Conservation (phyloP, 495 filamentous ascomycete genomes). For the Podospora australis region DNA sequence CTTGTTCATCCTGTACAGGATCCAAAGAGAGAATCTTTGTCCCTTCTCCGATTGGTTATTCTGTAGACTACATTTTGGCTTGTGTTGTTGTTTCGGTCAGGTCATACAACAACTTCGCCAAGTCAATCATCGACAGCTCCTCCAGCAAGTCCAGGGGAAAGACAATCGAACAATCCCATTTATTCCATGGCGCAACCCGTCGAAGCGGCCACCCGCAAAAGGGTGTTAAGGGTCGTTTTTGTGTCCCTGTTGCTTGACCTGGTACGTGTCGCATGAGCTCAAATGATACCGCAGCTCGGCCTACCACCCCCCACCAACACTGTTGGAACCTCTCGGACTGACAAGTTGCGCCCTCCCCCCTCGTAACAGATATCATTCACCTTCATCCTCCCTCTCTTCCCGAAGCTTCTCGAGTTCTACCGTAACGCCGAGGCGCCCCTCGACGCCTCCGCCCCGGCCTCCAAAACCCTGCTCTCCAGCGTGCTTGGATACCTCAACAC, state of each 20-base stretch:
- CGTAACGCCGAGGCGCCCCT: constrained; percentile 57
- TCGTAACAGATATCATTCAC: constrained; percentile 51
- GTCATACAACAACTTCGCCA: too few relatives aligned
- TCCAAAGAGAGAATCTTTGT: too few relatives aligned
- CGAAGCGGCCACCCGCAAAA: constrained; percentile 56
- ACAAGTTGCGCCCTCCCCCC: constrained; percentile 5
- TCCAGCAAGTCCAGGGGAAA: background rate
- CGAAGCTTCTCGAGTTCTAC: constrained; percentile 92
- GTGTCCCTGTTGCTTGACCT: constrained; percentile 49
- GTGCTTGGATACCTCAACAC: constrained; percentile 81
- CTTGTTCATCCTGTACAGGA: too few relatives aligned
- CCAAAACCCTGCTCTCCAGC: constrained; percentile 60
- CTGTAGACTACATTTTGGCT: too few relatives aligned
- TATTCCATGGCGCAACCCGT: constrained; percentile 41
- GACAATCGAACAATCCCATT: too few relatives aligned
- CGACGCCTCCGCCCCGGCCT: constrained; percentile 42
- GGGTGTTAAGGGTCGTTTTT: constrained; percentile 70
- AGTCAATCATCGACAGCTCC: too few relatives aligned
- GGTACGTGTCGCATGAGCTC: constrained; percentile 27
- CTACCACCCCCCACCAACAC: too few relatives aligned
- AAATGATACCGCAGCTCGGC: too few relatives aligned
- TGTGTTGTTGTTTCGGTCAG: too few relatives aligned
- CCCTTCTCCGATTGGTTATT: too few relatives aligned
- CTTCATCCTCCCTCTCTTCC: constrained; percentile 97
- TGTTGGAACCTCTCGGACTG: too few relatives aligned